phyloP scores from a whole-genome alignment of 2,329 filamentous ascomycete species.

The Phaeophleospora eucalypticola region DNA sequence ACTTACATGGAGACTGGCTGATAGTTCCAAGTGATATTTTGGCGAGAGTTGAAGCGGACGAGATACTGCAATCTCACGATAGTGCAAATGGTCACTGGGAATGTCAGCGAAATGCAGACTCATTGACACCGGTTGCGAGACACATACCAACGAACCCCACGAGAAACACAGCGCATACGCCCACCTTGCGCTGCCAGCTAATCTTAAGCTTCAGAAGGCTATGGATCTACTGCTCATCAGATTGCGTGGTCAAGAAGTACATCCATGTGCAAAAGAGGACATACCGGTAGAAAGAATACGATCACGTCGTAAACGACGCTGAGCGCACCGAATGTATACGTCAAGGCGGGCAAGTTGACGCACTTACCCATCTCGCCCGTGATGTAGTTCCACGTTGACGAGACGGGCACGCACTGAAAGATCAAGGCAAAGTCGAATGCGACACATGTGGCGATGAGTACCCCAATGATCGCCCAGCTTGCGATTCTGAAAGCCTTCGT shows the following conservation, averaged over 20 bases:
- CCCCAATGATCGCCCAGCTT: slow-evolving; percentile 17
- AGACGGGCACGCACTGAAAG: slow-evolving; percentile 16
- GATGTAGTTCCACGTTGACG: slow-evolving; percentile 14
- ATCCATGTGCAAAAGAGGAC: no score
- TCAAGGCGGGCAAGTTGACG: slow-evolving; percentile 12
- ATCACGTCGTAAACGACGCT: slow-evolving; percentile 17
- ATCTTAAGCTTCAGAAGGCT: slow-evolving; percentile 18
- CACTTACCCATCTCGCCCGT: slow-evolving; percentile 10
- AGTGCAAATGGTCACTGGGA: slow-evolving; percentile 14
- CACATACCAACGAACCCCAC: slow-evolving; percentile 10
- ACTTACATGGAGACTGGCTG: slow-evolving; percentile 9
- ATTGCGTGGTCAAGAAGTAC: background rate
- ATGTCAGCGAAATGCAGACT: no score
- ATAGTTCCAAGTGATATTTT: slow-evolving; percentile 14
- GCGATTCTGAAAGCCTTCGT: slow-evolving; percentile 14
- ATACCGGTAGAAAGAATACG: slow-evolving; percentile 17
- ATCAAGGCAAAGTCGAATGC: slow-evolving; percentile 19
- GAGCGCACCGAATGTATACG: slow-evolving; percentile 17
- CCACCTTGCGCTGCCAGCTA: slow-evolving; percentile 16
- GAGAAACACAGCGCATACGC: slow-evolving; percentile 15
- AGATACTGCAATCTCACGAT: slow-evolving; percentile 16
- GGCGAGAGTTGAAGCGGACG: slow-evolving; percentile 1
- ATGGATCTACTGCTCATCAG: slow-evolving; percentile 8
- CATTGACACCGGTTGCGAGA: no score
- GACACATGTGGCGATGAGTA: slow-evolving; percentile 11